Conservation (phyloP, 2,329 filamentous ascomycete genomes). For the Lecanosticta acicola region DNA sequence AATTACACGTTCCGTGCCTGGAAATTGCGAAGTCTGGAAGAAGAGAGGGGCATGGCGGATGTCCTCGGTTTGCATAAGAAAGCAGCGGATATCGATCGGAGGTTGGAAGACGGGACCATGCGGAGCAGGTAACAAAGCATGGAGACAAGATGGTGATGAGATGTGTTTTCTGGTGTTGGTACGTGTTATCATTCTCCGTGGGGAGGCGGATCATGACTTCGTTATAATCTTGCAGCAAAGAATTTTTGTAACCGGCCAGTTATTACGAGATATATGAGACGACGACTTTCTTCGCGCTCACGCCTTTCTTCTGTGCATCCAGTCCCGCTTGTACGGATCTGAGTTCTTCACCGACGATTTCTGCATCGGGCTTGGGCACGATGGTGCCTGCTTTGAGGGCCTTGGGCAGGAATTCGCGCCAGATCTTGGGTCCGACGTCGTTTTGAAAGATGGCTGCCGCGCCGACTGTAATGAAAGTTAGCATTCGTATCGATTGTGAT, state of each 20-base stretch:
- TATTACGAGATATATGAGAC: constrained; percentile 18
- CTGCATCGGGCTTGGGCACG: constrained; percentile 30
- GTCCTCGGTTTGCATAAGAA: constrained; percentile 14
- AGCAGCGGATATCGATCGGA: constrained; percentile 14
- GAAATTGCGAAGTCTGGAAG: constrained; percentile 20
- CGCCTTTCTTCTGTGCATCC: constrained; percentile 35
- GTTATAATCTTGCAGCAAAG: no score
- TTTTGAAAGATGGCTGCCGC: constrained; percentile 23
- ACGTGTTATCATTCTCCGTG: no score
- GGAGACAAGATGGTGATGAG: no score
- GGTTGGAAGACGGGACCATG: constrained; percentile 12
- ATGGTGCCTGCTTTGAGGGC: constrained; percentile 27
- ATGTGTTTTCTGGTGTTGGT: no score
- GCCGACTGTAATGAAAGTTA: constrained; percentile 9
- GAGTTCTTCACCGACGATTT: constrained; percentile 36
- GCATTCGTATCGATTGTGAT: no score
- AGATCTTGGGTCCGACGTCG: constrained; percentile 26
- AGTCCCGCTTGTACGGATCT: constrained; percentile 35
- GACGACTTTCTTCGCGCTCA: constrained; percentile 38
- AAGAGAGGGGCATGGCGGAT: constrained; percentile 17
- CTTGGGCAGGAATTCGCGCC: constrained; percentile 26
- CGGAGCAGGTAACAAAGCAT: no score
- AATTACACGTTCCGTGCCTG: constrained; percentile 40
- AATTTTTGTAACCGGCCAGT: no score
- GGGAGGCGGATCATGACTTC: no score